Evolutionary conservation across 2,329 filamentous ascomycete genomes (phyloP), one percentile per base, ranked within the genome.

Genomic region (Paradendryphiella salina): DNA sequence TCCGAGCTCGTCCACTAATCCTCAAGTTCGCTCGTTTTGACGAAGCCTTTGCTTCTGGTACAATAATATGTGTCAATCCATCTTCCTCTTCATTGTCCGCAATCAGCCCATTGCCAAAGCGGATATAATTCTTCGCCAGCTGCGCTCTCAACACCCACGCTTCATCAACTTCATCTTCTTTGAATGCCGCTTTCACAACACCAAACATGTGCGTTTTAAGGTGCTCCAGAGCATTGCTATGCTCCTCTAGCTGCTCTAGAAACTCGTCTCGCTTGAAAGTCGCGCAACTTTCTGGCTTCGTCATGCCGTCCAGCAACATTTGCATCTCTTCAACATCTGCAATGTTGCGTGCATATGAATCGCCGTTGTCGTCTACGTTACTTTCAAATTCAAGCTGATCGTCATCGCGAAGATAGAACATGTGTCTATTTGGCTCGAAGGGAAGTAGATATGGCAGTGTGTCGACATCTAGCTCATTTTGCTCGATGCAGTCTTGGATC

Each of bases 301-400:
- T 63, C 73, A 80, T 78, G n/a, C 66, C 62, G 0, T 74, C 64
- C 11, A 64, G 47, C 5, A 72, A 61, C 3, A 67, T 42, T 57
- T 72, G 77, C 39, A 96, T 78, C 63, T 93, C 88, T 1, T 84
- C 80, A 0, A 82, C 61, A 33, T 68, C 64, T 0, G 77, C 79
- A 7, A 87, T 76, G 61, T 96, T 85, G 4, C 92, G 80, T 0
- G 85, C 82, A 72, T 89, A 97, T 65, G 90, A 92, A 69, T 99
- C 94, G 0, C 88, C 88, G 61, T 84, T 94, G 45, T 80, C 76
- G 69, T 99, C 94, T 1, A 87, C 80, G 57, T 87, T 89, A 3
- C 76, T 74, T 31, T 81, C 78, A 8, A 86, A 82, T 6, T 78
- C 79, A 5, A 76, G 76, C 33, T 75, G 73, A 46, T 85, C 78